These are phyloP conservation scores for Excoecaria cochinchinensis DNA, from an alignment of 345 rosid species.

Conservation along the genomic window DNA sequence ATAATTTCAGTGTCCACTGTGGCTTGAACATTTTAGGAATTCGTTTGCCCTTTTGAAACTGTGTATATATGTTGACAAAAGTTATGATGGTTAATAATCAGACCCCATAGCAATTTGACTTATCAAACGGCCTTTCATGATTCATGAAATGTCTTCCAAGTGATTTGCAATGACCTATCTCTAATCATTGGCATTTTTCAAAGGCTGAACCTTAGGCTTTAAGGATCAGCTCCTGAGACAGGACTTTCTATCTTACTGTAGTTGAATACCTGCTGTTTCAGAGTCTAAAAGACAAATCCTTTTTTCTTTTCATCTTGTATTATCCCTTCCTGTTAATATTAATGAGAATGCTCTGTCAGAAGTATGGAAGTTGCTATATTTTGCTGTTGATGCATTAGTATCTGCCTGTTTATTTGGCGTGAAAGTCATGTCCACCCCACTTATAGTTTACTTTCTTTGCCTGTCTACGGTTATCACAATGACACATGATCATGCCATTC, in stretches of 20 bases:
- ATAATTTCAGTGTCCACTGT: not conserved
- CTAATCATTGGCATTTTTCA: not conserved
- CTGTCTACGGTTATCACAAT: not conserved
- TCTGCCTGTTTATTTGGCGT: not conserved
- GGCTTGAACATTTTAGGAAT: not conserved
- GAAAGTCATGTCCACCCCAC: not conserved
- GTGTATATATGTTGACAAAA: not conserved
- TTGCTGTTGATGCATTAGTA: constrained; percentile 3
- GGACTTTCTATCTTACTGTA: not conserved
- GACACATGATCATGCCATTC: not conserved
- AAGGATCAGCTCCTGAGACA: not conserved
- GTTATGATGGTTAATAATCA: not conserved
- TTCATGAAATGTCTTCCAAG: not conserved
- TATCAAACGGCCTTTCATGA: not conserved
- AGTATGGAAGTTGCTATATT: not conserved
- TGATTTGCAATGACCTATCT: not conserved
- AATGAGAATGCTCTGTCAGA: not conserved
- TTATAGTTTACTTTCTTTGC: not conserved
- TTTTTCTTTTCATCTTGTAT: not conserved
- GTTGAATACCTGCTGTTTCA: not conserved
- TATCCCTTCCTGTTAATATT: not conserved
- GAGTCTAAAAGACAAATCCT: not conserved
- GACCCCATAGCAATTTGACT: not conserved
- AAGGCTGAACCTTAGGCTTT: not conserved
- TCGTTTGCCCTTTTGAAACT: not conserved